Conservation (phyloP, 495 filamentous ascomycete species). For the Aspergillus mulundensis region DNA sequence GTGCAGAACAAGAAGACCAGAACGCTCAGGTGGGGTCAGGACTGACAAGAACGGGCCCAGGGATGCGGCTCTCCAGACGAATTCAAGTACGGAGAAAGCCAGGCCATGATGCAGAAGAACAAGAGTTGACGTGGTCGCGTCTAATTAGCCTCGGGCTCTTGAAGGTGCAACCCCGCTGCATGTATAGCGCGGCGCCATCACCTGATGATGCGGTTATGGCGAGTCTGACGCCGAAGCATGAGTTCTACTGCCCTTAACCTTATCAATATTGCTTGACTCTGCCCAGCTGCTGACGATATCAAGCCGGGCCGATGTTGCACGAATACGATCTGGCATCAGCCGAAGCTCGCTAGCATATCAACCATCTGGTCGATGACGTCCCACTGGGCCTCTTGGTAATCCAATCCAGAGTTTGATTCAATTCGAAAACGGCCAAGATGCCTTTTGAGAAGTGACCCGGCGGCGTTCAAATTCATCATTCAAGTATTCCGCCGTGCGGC, state of each 20-base stretch:
- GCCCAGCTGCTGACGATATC: neutral
- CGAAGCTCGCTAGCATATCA: too few species aligned
- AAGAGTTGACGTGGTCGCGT: constrained; percentile 26
- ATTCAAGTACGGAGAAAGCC: constrained; percentile 1
- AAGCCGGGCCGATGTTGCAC: neutral
- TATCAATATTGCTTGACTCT: neutral
- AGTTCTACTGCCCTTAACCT: neutral
- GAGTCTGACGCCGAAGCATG: neutral
- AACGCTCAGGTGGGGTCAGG: constrained; percentile 1
- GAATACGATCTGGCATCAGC: neutral
- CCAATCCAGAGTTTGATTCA: too few species aligned
- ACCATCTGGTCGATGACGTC: too few species aligned
- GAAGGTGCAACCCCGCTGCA: constrained; percentile 1
- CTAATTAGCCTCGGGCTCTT: constrained; percentile 13
- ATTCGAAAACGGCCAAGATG: too few species aligned
- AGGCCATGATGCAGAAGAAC: neutral
- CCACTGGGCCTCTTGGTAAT: too few species aligned
- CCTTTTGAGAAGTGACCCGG: too few species aligned
- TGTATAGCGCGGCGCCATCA: neutral
- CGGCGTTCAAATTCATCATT: too few species aligned
- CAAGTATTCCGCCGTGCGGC: too few species aligned
- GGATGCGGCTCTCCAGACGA: constrained; percentile 3
- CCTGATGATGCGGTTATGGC: neutral
- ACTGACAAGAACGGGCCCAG: constrained; percentile 1
- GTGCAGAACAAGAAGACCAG: constrained; percentile 1